A percentile compares a stretch with the other conserved stretches of the same genome.
phyloP scores from a whole-genome alignment of 1,284 basidiomycete genomes.

The Trichosporon sp. region DNA sequence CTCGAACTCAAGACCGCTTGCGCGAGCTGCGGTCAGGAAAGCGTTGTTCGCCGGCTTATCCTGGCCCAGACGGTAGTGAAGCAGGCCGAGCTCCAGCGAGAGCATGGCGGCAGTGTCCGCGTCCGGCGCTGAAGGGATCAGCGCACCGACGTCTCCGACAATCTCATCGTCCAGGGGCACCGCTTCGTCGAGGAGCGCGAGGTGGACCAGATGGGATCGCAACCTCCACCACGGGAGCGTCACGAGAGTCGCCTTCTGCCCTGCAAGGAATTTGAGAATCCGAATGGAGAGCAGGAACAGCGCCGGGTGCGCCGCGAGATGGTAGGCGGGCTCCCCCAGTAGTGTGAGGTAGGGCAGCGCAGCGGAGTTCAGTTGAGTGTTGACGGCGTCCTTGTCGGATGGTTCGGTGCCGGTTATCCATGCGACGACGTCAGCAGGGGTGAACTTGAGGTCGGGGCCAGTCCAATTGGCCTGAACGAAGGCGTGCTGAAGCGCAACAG shows the following conservation, averaged over 20 bases:
- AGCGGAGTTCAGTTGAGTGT: conserved; percentile 53
- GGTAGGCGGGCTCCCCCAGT: conserved; percentile 92
- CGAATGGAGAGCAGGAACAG: conserved; percentile 73
- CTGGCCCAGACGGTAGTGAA: conserved; percentile 63
- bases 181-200: conserved; percentile 80
- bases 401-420: conserved; percentile 50
- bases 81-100: conserved; percentile 71
- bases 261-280: conserved; percentile 55
- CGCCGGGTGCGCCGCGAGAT: conserved; percentile 66
- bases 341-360: conserved; percentile 73
- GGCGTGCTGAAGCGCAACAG: conserved; percentile 74
- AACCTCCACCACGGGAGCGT: conserved; percentile 72
- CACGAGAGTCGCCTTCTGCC: conserved; percentile 50
- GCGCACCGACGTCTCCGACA: conserved; percentile 53
- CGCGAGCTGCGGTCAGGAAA: conserved; percentile 72
- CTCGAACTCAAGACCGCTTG: conserved; percentile 78
- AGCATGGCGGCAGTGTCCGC: conserved; percentile 63
- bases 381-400: conserved; percentile 37
- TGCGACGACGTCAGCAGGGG: conserved; percentile 48
- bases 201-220: conserved; percentile 67
- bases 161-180: conserved; percentile 58
- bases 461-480: conserved; percentile 97
- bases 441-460: conserved; percentile 73
- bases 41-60: conserved; percentile 72
- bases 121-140: conserved; percentile 45